Evolutionary conservation across 305 asterid species (phyloP), one percentile per base, ranked within the genome.

Genomic region (Striga hermonthica): DNA sequence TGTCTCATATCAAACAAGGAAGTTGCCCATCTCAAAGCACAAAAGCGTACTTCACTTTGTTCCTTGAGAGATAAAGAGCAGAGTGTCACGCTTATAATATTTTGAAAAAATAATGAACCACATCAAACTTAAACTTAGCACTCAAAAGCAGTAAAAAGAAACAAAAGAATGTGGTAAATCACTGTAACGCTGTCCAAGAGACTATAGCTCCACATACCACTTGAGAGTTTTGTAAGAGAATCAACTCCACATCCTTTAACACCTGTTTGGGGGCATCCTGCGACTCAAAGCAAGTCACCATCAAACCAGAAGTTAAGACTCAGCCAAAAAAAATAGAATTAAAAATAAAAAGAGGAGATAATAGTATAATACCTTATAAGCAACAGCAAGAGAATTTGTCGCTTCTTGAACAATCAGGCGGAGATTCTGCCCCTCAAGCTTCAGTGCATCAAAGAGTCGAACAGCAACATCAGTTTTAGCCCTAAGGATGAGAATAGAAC

Each of bases 21-120:
- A 14, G 91, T 85, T 9, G 95, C 97, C 99, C 99, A 90, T 80
- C 99, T 83, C 78, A 90, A 81, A 65, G 95, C 95, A 82, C 97
- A 93, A 78, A 90, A 93, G 61, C 99, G 99, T 64, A 91, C 97
- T 83, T 93, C 97, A 71, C 93, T 82, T 93, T 90, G 95, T 81
- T 88, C 99, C 99, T 93, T 59, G 72, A 40, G 69, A 22, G 65
- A 64, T 74, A 80, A 70, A 50, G 61, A 59, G 14, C 57, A 43
- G 53, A 57, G 16, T 62, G 63, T 70, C 53, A 73, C 68, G 63
- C 15, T 31, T 59, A 69, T 37, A 38, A 79, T 49, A 71, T 67
- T 37, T 44, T 38, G 31, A 34, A 4, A 28, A 57, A 52, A 37
- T 37, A 57, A 35, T 43, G 40, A 16, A 69, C 10, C 45, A 50